phyloP scores from a whole-genome alignment of 2,329 filamentous ascomycete genomes.

The Triangularia setosa region DNA sequence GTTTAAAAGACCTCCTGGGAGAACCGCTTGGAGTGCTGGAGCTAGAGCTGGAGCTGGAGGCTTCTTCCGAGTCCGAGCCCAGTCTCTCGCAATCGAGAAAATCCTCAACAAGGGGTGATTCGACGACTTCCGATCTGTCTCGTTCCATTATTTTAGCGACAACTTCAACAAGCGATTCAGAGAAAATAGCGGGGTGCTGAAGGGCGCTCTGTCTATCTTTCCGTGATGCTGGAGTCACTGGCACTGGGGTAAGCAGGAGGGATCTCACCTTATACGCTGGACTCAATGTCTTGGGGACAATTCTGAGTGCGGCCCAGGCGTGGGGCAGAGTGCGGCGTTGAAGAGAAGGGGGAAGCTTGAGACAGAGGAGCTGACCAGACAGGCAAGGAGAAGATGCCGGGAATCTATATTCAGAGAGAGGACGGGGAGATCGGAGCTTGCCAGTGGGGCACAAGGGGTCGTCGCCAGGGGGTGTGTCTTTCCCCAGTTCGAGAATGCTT shows the following conservation, averaged over 20 bases:
- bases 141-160: conserved; percentile 21
- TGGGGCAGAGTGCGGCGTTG: conserved; percentile 24
- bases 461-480: neutral
- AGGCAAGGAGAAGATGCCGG: conserved; percentile 10
- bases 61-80: conserved; percentile 19
- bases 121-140: conserved; percentile 18
- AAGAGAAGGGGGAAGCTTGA: conserved; percentile 17
- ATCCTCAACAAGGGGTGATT: conserved; percentile 20
- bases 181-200: neutral
- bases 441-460: conserved; percentile 3
- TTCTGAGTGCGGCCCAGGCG: conserved; percentile 17
- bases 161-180: neutral
- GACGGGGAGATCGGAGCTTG: conserved; percentile 6
- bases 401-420: conserved; percentile 12
- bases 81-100: conserved; percentile 22
- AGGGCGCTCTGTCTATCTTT: neutral
- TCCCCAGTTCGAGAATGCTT: neutral
- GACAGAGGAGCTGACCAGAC: conserved; percentile 20
- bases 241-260: neutral
- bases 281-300: conserved; percentile 4
- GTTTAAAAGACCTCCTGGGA: conserved; percentile 18
- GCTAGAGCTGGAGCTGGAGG: conserved; percentile 13
- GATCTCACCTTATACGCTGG: conserved; percentile 17
- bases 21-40: conserved; percentile 10
- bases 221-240: neutral